These are phyloP conservation scores for Lasiosphaeria ovina DNA, from an alignment of 495 filamentous ascomycete genomes.

Conservation along the genomic window DNA sequence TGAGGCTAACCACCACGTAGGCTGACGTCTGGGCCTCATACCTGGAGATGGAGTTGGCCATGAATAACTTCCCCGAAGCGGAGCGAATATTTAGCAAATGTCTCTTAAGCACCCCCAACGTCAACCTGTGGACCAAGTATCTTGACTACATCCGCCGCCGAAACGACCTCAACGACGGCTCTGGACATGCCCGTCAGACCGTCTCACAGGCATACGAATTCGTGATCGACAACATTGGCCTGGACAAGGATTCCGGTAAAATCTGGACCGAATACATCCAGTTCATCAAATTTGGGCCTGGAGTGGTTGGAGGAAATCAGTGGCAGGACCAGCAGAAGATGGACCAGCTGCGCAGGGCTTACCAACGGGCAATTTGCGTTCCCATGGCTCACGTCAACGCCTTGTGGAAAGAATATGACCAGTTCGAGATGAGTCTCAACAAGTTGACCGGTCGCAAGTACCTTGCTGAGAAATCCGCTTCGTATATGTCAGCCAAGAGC, in stretches of 20 bases:
- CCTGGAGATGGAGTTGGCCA: conserved; percentile 79
- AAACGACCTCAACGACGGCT: conserved; percentile 82
- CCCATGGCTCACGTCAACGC: conserved; percentile 75
- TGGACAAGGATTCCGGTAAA: conserved; percentile 85
- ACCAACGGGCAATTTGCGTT: conserved; percentile 81
- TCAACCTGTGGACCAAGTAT: conserved; percentile 89
- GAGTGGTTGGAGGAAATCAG: conserved; percentile 73
- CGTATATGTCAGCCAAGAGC: conserved; percentile 90
- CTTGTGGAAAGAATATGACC: conserved; percentile 96
- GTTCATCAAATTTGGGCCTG: conserved; percentile 83
- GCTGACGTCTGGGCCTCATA: conserved; percentile 87
- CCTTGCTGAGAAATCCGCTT: conserved; percentile 83
- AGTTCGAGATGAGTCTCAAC: conserved; percentile 89
- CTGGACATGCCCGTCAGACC: conserved; percentile 68
- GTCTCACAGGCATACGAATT: conserved; percentile 86
- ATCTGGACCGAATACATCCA: conserved; percentile 93
- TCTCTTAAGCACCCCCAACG: conserved; percentile 69
- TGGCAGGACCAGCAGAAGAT: conserved; percentile 99
- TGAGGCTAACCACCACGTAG: conserved; percentile 48
- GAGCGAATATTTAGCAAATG: conserved; percentile 79
- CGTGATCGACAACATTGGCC: conserved; percentile 81
- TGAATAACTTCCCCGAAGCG: conserved; percentile 70
- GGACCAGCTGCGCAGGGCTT: conserved; percentile 85
- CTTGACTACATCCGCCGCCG: conserved; percentile 89
- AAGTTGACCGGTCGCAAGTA: conserved; percentile 90